Percentiles rank a stretch among this genome's conserved stretches.
Evolutionary conservation across 495 filamentous ascomycete genomes (phyloP).

Genomic region (Achaetomiella virescens): DNA sequence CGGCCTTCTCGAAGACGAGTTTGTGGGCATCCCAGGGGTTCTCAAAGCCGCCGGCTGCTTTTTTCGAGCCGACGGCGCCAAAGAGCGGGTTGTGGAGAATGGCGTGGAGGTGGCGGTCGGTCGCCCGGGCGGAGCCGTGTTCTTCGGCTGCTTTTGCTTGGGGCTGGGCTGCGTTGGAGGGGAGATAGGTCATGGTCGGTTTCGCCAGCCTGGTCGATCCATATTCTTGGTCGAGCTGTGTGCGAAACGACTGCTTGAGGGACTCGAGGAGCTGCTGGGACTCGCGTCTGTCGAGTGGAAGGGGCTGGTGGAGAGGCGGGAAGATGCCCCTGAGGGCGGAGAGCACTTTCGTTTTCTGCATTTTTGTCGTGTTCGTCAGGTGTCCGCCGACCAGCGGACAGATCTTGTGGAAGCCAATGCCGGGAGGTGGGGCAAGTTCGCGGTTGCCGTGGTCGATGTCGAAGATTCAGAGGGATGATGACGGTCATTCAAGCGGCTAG

Average conservation of each 20-base stretch:
- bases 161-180: not conserved
- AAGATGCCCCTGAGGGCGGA: conserved; percentile 45
- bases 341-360: conserved; percentile 30
- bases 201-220: conserved; percentile 31
- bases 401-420: not conserved
- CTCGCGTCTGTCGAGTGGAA: conserved; percentile 58
- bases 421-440: too few relatives aligned
- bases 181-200: conserved; percentile 18
- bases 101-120: conserved; percentile 53
- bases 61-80: conserved; percentile 1
- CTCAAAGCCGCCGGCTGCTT: not conserved
- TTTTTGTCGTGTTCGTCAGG: conserved; percentile 4
- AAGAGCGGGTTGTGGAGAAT: conserved; percentile 71
- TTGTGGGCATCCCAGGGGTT: conserved; percentile 13
- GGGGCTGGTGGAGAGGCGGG: conserved; percentile 61
- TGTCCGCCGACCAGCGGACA: not conserved
- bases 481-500: too few relatives aligned
- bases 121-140: conserved; percentile 20
- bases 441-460: too few relatives aligned
- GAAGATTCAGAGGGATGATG: too few relatives aligned
- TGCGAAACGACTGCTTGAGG: conserved; percentile 71
- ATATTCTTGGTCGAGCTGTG: conserved; percentile 63
- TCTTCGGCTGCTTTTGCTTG: not conserved
- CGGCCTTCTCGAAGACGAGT: conserved; percentile 34
- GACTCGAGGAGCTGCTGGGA: conserved; percentile 61